phyloP scores from a whole-genome alignment of 169 alveolate species.

The Cryptosporidium viatorum region DNA sequence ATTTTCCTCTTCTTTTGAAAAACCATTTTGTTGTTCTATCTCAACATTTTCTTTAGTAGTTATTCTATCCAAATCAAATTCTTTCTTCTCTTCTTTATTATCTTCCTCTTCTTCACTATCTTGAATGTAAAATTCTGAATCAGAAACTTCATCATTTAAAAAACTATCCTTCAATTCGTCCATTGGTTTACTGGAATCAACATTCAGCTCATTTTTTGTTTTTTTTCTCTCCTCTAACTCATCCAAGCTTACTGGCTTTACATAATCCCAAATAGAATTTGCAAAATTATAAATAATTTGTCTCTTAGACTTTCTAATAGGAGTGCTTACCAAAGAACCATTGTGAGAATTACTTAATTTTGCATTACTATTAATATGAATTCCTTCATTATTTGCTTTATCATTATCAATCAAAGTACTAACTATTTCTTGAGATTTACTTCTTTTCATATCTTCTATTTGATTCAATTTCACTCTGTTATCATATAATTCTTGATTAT shows the following conservation, averaged over 20 bases:
- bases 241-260: slow-evolving; percentile 45
- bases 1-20: neutral
- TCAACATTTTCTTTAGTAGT: neutral
- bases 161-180: neutral
- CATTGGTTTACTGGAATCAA: neutral
- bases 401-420: neutral
- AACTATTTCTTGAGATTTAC: slow-evolving; percentile 23
- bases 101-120: slow-evolving; percentile 32
- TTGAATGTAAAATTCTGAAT: slow-evolving; percentile 36
- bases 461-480: neutral
- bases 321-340: neutral
- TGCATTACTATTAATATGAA: neutral
- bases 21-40: neutral
- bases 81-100: neutral
- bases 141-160: slow-evolving; percentile 28
- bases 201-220: neutral
- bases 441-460: neutral
- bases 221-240: slow-evolving; percentile 12
- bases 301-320: slow-evolving; percentile 44
- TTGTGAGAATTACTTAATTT: slow-evolving; percentile 13
- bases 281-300: slow-evolving; percentile 57
- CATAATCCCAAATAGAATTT: slow-evolving; percentile 73
- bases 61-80: too few relatives aligned
- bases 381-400: neutral
- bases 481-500: neutral